Evolutionary conservation across 192 early-diverging fungal species (phyloP).

Genomic region (Linnemannia elongata): DNA sequence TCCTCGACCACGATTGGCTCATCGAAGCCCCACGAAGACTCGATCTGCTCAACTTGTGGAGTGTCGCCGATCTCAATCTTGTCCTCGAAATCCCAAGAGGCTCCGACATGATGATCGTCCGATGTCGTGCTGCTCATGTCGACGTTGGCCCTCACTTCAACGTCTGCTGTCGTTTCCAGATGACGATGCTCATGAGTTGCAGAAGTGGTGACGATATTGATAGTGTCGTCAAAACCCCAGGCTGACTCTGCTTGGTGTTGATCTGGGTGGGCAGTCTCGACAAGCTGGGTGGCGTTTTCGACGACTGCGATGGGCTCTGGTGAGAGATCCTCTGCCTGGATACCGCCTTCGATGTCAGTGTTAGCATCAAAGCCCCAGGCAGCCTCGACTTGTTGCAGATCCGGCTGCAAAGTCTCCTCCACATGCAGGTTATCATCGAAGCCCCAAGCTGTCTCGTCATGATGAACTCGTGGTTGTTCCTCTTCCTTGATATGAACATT

Average conservation of each 20-base stretch:
- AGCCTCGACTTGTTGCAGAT: conserved; percentile 1
- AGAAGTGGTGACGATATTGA: background rate
- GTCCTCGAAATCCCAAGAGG: conserved; percentile 37
- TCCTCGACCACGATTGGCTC: background rate
- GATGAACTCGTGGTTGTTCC: background rate
- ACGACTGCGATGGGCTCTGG: background rate
- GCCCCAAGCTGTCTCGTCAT: conserved; percentile 24
- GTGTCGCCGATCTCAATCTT: conserved; percentile 5
- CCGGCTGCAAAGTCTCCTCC: background rate
- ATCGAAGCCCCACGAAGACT: conserved; percentile 12
- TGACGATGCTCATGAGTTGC: background rate
- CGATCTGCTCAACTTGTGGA: background rate
- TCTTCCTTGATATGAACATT: background rate
- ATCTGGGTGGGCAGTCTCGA: background rate
- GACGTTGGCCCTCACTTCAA: conserved; percentile 16
- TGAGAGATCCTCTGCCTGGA: background rate
- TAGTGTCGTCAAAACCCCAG: background rate
- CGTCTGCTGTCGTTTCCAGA: background rate
- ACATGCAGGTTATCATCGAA: conserved; percentile 22
- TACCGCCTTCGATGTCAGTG: background rate
- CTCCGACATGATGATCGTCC: conserved; percentile 1
- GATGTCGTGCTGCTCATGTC: background rate
- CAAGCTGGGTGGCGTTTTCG: background rate
- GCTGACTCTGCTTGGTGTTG: conserved; percentile 5
- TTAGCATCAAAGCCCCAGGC: conserved; percentile 26